Evolutionary conservation across 352 stramenopile species (phyloP).

Genomic region (Pythium sukuiense): DNA sequence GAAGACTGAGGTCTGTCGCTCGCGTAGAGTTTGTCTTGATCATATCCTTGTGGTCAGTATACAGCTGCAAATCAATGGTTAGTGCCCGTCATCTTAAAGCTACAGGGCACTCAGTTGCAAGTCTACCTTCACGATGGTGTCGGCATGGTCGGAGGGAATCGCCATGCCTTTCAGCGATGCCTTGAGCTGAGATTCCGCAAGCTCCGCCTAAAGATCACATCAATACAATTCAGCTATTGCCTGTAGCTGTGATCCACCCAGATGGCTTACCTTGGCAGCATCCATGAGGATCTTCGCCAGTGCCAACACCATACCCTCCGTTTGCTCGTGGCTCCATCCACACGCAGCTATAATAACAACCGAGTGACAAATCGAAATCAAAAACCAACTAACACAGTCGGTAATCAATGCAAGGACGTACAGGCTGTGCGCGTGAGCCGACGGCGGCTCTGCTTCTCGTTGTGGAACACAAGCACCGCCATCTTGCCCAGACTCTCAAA

Average conservation of each 20-base stretch:
- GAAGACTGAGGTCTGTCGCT: slow-evolving; percentile 41
- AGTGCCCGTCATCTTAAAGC: no score
- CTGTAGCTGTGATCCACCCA: no score
- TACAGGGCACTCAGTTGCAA: no score
- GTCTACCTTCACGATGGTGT: slow-evolving; percentile 45
- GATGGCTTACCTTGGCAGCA: slow-evolving; percentile 44
- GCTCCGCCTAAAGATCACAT: slow-evolving; percentile 34
- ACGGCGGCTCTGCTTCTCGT: slow-evolving; percentile 67
- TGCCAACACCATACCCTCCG: slow-evolving; percentile 56
- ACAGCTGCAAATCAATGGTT: slow-evolving; percentile 36
- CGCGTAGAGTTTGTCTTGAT: slow-evolving; percentile 55
- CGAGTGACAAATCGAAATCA: slow-evolving; percentile 1
- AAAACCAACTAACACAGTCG: neutral
- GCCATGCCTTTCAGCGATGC: slow-evolving; percentile 47
- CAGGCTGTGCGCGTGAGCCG: slow-evolving; percentile 56
- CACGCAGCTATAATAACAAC: slow-evolving; percentile 36
- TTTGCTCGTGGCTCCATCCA: slow-evolving; percentile 55
- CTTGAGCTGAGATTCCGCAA: slow-evolving; percentile 43
- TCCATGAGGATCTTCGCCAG: slow-evolving; percentile 81
- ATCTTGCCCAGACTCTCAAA: slow-evolving; percentile 59
- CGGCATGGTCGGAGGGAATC: slow-evolving; percentile 40
- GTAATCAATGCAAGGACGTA: slow-evolving; percentile 22
- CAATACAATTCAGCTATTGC: neutral
- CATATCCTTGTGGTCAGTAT: slow-evolving; percentile 39
- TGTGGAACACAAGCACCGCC: slow-evolving; percentile 55